Evolutionary conservation across 2,329 filamentous ascomycete genomes (phyloP), one percentile per base, ranked within the genome.

Genomic region (Botrytis galanthina): DNA sequence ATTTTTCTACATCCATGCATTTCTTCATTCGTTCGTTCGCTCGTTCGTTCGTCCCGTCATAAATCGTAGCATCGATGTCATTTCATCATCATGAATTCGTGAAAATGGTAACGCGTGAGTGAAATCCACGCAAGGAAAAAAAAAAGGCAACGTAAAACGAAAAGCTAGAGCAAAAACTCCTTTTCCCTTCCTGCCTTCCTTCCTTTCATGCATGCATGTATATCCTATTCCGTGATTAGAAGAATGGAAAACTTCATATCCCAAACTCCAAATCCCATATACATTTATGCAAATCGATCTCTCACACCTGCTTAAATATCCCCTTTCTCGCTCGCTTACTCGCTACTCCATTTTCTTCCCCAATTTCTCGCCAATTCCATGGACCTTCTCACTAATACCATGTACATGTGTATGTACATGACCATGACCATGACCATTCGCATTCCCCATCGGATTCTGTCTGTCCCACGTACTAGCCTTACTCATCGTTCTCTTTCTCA

Each of bases 401-500:
- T 68, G 46, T 6, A 26, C 54, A 48, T 37, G 32, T 26, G 37
- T 32, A 60, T 46, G 42, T 18, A 42, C 29, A 22, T 63, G 37
- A 1, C 26, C 26, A 29, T 37, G n/a, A 5, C 26, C 26, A 29
- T 37, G n/a, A 0, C 60, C 66, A 61, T 70, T 61, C 29, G 48
- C 42, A 46, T 32, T 66, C 6, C 16, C 32, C 48, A n/a, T 70
- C 51, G 51, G 39, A 62, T 74, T 74, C 29, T 71, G 71, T 32
- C 57, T 74, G 57, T 76, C 76, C 77, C 77, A 78, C 46, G 77
- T 78, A 71, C 77, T 78, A 16, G 72, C 76, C 73, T 78, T 77
- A 69, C 76, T 77, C 79, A 80, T 76, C 0, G 79, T 80, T 70
- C 76, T 77, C 71, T 75, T 76, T 35, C 79, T 72, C 78, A 80